Percentiles rank a stretch among this genome's conserved stretches.
Conservation (phyloP, 768 basidiomycete species). For the Psilocybe cyanescens region DNA sequence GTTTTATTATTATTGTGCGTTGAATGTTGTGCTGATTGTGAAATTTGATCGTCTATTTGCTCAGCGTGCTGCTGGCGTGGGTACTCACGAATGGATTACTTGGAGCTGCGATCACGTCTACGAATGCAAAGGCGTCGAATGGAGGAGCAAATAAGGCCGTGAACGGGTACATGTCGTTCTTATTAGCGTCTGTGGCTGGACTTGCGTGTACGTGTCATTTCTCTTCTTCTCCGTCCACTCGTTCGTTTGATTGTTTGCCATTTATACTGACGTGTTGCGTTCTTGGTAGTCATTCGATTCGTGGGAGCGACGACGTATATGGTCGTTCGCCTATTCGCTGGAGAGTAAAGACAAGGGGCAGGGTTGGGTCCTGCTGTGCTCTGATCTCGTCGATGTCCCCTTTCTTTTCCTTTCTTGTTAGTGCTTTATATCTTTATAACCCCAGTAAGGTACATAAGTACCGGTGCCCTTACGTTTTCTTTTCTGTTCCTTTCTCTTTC, state of each 20-base stretch:
- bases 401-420: background rate
- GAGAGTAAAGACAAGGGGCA: constrained; percentile 57
- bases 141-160: constrained; percentile 56
- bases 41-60: constrained; percentile 21
- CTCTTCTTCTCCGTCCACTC: background rate
- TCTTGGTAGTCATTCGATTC: constrained; percentile 74
- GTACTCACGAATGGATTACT: constrained; percentile 84
- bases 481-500: too few species aligned
- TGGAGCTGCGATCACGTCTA: constrained; percentile 71
- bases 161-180: constrained; percentile 87
- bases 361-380: background rate
- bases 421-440: background rate
- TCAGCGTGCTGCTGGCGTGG: constrained; percentile 81
- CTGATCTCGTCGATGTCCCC: background rate
- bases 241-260: constrained; percentile 3
- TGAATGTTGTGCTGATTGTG: background rate
- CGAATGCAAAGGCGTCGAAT: constrained; percentile 53
- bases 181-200: constrained; percentile 86
- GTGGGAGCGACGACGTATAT: constrained; percentile 83
- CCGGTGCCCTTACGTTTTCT: too few species aligned
- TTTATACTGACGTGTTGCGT: background rate
- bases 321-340: constrained; percentile 84
- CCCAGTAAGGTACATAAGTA: too few species aligned
- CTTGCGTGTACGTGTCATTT: constrained; percentile 69
- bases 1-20: background rate